Conservation (phyloP, 345 rosid species). For the Clarkia xantiana region DNA sequence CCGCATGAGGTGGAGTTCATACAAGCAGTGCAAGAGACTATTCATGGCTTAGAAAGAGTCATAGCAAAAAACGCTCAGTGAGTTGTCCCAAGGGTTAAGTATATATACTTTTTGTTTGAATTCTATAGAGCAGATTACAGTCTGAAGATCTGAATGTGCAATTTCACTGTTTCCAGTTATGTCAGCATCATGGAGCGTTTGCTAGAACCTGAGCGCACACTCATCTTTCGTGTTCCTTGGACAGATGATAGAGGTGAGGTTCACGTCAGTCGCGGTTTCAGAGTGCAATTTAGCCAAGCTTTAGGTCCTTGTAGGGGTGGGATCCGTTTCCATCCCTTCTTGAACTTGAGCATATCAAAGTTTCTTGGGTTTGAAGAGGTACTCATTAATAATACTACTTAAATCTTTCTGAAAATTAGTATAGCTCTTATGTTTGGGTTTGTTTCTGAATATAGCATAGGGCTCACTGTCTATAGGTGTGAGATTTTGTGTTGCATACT, state of each 20-base stretch:
- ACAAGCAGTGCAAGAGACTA: slow-evolving; percentile 89
- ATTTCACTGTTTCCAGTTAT: slow-evolving; percentile 43
- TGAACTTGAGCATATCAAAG: slow-evolving; percentile 81
- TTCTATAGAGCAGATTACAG: neutral
- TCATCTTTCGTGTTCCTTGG: slow-evolving; percentile 95
- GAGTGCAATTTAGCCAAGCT: slow-evolving; percentile 93
- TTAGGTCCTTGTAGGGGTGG: slow-evolving; percentile 98
- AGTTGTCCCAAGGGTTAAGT: slow-evolving; percentile 24
- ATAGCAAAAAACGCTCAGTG: slow-evolving; percentile 93
- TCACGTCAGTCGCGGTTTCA: slow-evolving; percentile 87
- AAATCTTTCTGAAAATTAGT: slow-evolving; percentile 1
- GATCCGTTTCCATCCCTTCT: slow-evolving; percentile 80
- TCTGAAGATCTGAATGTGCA: slow-evolving; percentile 2
- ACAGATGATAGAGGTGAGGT: slow-evolving; percentile 96
- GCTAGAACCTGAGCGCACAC: slow-evolving; percentile 86
- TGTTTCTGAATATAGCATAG: too few relatives aligned
- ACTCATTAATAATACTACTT: slow-evolving; percentile 3
- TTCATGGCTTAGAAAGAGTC: slow-evolving; percentile 97
- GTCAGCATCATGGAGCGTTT: slow-evolving; percentile 91
- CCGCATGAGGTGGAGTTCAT: slow-evolving; percentile 90
- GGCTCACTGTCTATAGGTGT: too few relatives aligned
- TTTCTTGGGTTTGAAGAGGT: slow-evolving; percentile 98
- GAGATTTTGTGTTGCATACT: too few relatives aligned
- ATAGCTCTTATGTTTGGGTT: neutral
- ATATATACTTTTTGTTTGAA: slow-evolving; percentile 13